A percentile compares a stretch with the other conserved stretches of the same genome.
These are phyloP conservation scores for Terfezia claveryi DNA, from an alignment of 495 filamentous ascomycete genomes.

Conservation along the genomic window DNA sequence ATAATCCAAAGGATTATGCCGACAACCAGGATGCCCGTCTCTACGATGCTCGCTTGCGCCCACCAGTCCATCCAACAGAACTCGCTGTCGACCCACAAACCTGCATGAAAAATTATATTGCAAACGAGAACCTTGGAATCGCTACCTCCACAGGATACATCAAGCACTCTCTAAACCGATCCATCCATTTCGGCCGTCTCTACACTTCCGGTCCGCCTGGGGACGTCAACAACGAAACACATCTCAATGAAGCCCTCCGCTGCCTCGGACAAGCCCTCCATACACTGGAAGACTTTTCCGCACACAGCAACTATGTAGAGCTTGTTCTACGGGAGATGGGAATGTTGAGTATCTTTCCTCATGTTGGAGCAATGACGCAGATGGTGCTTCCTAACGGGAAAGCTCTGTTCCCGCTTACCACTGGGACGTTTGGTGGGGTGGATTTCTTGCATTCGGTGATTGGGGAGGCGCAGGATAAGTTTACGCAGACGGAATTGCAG, in stretches of 20 bases:
- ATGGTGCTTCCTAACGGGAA: constrained; percentile 40
- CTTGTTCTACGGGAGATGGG: constrained; percentile 71
- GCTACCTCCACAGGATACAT: constrained; percentile 82
- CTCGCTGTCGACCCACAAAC: constrained; percentile 64
- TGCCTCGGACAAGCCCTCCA: constrained; percentile 81
- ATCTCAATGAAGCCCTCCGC: constrained; percentile 74
- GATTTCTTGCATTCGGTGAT: constrained; percentile 96
- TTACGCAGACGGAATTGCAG: constrained; percentile 85
- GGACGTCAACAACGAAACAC: constrained; percentile 49
- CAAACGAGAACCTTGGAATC: constrained; percentile 52
- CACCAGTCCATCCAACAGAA: constrained; percentile 49
- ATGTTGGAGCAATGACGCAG: constrained; percentile 53
- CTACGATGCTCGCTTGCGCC: constrained; percentile 63
- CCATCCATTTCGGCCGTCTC: constrained; percentile 72
- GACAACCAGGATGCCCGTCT: constrained; percentile 69
- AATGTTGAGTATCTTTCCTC: constrained; percentile 60
- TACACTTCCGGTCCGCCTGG: constrained; percentile 51
- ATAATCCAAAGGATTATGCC: constrained; percentile 76
- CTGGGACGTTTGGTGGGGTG: constrained; percentile 68
- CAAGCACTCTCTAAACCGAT: constrained; percentile 57
- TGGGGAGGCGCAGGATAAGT: constrained; percentile 85
- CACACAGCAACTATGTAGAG: constrained; percentile 88
- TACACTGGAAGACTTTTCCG: constrained; percentile 85
- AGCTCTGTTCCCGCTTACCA: constrained; percentile 66
- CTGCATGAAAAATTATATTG: constrained; percentile 98